Evolutionary conservation across 2,329 filamentous ascomycete species (phyloP).

Genomic region (Ophiostoma ulmi): DNA sequence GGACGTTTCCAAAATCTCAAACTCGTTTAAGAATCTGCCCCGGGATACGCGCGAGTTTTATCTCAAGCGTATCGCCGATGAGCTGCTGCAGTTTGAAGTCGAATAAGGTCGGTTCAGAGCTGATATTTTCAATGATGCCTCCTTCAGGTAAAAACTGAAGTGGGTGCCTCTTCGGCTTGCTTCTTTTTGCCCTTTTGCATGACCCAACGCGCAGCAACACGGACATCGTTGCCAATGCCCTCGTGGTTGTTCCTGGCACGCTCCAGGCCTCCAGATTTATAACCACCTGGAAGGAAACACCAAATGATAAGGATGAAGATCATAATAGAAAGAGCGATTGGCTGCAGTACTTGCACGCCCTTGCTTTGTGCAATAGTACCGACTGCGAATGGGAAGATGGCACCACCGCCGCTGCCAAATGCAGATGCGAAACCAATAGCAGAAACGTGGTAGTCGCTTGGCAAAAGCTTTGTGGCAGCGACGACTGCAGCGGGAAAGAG

Average conservation of each 20-base stretch:
- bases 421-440: slow-evolving; percentile 76
- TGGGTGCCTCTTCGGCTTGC: not conserved
- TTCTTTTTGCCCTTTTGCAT: not conserved
- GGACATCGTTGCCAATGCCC: slow-evolving; percentile 36
- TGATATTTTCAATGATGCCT: not conserved
- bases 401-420: slow-evolving; percentile 68
- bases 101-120: slow-evolving; percentile 14
- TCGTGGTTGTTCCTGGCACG: slow-evolving; percentile 37
- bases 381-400: slow-evolving; percentile 60
- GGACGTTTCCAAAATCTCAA: slow-evolving; percentile 63
- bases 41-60: slow-evolving; percentile 68
- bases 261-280: slow-evolving; percentile 38
- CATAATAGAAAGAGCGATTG: slow-evolving; percentile 48
- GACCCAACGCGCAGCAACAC: slow-evolving; percentile 25
- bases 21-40: slow-evolving; percentile 60
- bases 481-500: slow-evolving; percentile 72
- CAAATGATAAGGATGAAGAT: slow-evolving; percentile 43
- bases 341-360: slow-evolving; percentile 54
- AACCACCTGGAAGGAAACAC: slow-evolving; percentile 37
- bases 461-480: slow-evolving; percentile 67
- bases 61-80: slow-evolving; percentile 63
- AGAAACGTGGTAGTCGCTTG: slow-evolving; percentile 67
- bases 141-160: not conserved
- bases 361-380: slow-evolving; percentile 59
- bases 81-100: slow-evolving; percentile 44